Base-by-base conservation (phyloP, 495 filamentous ascomycete genomes). In the Pseudomonodictys pantanalensis region DNA sequence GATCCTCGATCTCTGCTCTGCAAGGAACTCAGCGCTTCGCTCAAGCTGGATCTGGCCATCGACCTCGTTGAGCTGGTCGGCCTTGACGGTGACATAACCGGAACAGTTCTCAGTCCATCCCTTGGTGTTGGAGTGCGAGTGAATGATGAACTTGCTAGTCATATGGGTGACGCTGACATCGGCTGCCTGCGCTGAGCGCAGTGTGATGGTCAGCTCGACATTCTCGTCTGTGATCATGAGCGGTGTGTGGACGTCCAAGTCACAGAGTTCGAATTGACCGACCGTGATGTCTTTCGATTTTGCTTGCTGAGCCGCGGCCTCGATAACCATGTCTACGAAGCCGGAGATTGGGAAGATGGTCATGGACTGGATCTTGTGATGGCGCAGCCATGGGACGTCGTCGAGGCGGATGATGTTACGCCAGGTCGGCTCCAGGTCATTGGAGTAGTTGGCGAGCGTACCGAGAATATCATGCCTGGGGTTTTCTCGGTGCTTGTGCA, bases 281-380 rank as follows among this genome's bases (percentile, higher is more conserved):
- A 43, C n/a, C 24, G 6, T 8, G 24, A 58, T 43, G 25, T 53
- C 35, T 26, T 65, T 60, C 25, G 47, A 50, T 12, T 51, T 56
- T 3, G 46, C 53, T 17, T 32, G 18, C 41, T 59, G 61, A 3
- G 43, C 25, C 1, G 32, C 55, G 29, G 47, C 61, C 25, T 64
- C 55, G n/a, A 64, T 23, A 20, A 33, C 61, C 61, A 64, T 64
- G 20, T n/a, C 15, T 9, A 53, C 42, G 22, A 64, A 56, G 1
- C 61, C 61, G 26, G 61, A 56, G 22, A 51, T 56, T 23, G 61
- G 61, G 42, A 53, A 59, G 25, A 64, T 51, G 24, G 54, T 58
- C 26, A 56, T 20, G 17, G 30, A 28, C 23, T 58, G 51, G 22
- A 64, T 50, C 35, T 56, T 12, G 20, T 63, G 60, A 45, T 57